A percentile compares a stretch with the other conserved stretches of the same genome.
phyloP scores from a whole-genome alignment of 352 stramenopile genomes.

The Globisporangium emineosum region DNA sequence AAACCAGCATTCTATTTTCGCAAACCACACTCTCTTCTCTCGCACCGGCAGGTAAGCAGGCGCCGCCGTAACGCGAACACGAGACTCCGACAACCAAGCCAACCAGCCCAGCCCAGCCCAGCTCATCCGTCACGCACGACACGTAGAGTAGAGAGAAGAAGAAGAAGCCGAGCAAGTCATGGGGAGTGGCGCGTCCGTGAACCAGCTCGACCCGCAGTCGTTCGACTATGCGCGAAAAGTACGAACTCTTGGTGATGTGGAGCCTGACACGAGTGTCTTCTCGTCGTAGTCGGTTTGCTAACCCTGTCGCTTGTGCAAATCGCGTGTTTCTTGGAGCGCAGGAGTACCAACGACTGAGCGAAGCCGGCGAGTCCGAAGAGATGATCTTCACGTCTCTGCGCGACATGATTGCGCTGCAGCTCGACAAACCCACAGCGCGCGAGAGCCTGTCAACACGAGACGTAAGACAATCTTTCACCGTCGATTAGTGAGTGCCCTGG shows the following conservation, averaged over 20 bases:
- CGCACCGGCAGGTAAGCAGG: not conserved
- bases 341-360: slow-evolving; percentile 35
- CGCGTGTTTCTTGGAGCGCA: slow-evolving; percentile 1
- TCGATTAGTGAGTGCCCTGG: not conserved
- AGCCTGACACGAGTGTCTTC: not conserved
- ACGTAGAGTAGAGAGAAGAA: not conserved
- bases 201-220: slow-evolving; percentile 8
- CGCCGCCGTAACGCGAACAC: not conserved
- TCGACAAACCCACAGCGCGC: slow-evolving; percentile 9
- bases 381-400: slow-evolving; percentile 42
- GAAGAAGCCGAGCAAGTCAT: not conserved
- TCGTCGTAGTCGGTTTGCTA: not conserved
- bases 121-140: not conserved
- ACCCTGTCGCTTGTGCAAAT: not conserved
- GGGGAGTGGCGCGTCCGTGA: slow-evolving; percentile 13
- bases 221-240: slow-evolving; percentile 13
- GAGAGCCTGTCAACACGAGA: slow-evolving; percentile 6
- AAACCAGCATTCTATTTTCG: not conserved
- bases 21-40: not conserved
- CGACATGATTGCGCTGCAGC: slow-evolving; percentile 25
- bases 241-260: not conserved
- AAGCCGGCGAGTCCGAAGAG: slow-evolving; percentile 37
- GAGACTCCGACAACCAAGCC: not conserved
- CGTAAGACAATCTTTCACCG: not conserved
- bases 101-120: too few species aligned